phyloP scores from a whole-genome alignment of 106 monocot species.

The Dendrobium huoshanense region DNA sequence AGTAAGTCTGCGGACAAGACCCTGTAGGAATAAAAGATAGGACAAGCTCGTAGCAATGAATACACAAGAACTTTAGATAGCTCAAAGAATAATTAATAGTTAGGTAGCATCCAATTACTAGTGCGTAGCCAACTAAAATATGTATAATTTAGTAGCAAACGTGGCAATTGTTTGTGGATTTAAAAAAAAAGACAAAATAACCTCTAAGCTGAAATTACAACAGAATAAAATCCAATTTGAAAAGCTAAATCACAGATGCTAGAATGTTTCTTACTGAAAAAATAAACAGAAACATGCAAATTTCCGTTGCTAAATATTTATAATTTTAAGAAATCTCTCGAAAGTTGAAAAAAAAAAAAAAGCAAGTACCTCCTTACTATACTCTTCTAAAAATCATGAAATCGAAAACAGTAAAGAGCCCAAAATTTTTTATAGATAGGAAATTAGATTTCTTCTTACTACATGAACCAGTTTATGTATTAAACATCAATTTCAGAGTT shows the following conservation, averaged over 20 bases:
- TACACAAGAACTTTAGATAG: neutral
- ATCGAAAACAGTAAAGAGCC: neutral
- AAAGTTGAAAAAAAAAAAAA: neutral
- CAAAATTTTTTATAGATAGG: neutral
- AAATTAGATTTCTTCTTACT: neutral
- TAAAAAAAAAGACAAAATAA: neutral
- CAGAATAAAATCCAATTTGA: neutral
- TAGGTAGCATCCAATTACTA: neutral
- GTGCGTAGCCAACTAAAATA: too few relatives aligned
- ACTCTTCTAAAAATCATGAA: neutral
- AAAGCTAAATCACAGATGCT: neutral
- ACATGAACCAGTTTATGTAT: neutral
- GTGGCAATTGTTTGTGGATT: neutral
- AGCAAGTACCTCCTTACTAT: neutral
- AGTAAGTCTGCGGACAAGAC: slow-evolving; percentile 45
- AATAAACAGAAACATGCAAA: neutral
- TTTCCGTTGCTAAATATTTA: neutral
- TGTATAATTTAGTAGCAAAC: too few relatives aligned
- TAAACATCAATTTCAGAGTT: neutral
- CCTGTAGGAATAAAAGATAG: slow-evolving; percentile 30
- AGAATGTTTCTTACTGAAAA: neutral
- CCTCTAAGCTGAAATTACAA: neutral
- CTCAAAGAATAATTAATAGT: neutral
- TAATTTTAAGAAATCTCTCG: neutral
- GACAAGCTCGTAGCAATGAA: neutral